These are phyloP conservation scores for Hypoxylon sp. DNA, from an alignment of 2,329 filamentous ascomycete species.

Conservation along the genomic window DNA sequence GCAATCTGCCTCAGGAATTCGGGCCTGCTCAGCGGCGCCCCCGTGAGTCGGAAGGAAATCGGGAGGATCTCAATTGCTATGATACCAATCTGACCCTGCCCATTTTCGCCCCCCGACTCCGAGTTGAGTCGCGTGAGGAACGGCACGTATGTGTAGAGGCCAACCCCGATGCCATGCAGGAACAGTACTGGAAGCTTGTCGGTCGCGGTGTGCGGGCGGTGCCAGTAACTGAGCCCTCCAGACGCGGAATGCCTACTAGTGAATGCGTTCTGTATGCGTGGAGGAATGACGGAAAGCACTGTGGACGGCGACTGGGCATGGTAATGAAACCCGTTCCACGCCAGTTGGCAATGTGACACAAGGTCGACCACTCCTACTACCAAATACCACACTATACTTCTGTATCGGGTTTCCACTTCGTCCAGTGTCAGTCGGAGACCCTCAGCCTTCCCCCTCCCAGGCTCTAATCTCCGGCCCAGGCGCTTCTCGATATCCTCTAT, in stretches of 20 bases:
- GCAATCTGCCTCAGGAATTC: conserved; percentile 71
- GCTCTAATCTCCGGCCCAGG: conserved; percentile 65
- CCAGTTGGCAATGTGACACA: conserved; percentile 62
- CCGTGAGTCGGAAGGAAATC: conserved; percentile 74
- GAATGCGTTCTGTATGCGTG: conserved; percentile 66
- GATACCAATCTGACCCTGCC: conserved; percentile 70
- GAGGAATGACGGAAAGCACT: conserved; percentile 68
- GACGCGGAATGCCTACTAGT: conserved; percentile 64
- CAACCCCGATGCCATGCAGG: conserved; percentile 79
- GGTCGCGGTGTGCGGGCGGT: conserved; percentile 72
- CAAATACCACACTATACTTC: conserved; percentile 75
- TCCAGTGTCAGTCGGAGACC: conserved; percentile 77
- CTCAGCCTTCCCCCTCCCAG: conserved; percentile 69
- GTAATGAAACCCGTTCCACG: conserved; percentile 66
- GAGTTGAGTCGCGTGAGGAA: conserved; percentile 69
- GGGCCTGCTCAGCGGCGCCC: conserved; percentile 64
- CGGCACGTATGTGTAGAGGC: conserved; percentile 72
- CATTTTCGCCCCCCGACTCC: conserved; percentile 53
- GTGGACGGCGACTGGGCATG: conserved; percentile 61
- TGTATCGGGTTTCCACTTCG: conserved; percentile 70
- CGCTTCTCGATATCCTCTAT: conserved; percentile 68
- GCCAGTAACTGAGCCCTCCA: conserved; percentile 73
- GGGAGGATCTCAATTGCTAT: conserved; percentile 77
- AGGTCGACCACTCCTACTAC: conserved; percentile 70
- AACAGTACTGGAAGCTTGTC: conserved; percentile 73